Evolutionary conservation across 441 rosid species (phyloP).

Genomic region (Erodium chrysanthum): DNA sequence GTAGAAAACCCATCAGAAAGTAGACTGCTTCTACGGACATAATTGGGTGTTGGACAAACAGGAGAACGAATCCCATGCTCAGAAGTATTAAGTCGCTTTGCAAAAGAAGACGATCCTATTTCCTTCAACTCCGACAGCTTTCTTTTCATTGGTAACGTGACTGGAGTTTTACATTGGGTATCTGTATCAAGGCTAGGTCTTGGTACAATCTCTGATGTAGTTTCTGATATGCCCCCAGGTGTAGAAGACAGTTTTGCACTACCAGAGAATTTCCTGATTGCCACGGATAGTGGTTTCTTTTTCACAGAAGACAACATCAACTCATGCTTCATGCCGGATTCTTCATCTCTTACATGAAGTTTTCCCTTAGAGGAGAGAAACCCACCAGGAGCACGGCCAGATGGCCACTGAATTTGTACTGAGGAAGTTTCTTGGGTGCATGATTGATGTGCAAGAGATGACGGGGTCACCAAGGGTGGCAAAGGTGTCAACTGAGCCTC

Average conservation of each 20-base stretch:
- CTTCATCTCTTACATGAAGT: slow-evolving; percentile 36
- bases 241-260: slow-evolving; percentile 32
- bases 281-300: slow-evolving; percentile 53
- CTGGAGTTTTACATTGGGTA: slow-evolving; percentile 56
- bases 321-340: slow-evolving; percentile 37
- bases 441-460: slow-evolving; percentile 51
- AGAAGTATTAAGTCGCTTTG: slow-evolving; percentile 52
- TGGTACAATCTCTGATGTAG: slow-evolving; percentile 30
- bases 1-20: slow-evolving; percentile 47
- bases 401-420: slow-evolving; percentile 77
- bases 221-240: slow-evolving; percentile 30
- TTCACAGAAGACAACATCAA: slow-evolving; percentile 39
- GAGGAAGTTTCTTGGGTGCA: slow-evolving; percentile 49
- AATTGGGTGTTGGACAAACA: slow-evolving; percentile 42
- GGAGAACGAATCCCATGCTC: slow-evolving; percentile 71
- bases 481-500: slow-evolving; percentile 90
- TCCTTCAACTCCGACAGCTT: slow-evolving; percentile 71
- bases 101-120: slow-evolving; percentile 38
- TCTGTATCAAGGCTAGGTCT: slow-evolving; percentile 44
- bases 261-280: slow-evolving; percentile 32
- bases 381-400: slow-evolving; percentile 61
- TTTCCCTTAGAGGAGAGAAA: slow-evolving; percentile 52
- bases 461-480: slow-evolving; percentile 49
- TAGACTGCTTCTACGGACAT: slow-evolving; percentile 37
- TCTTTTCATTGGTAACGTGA: slow-evolving; percentile 61